Base-by-base conservation (phyloP, 495 filamentous ascomycete genomes). In the Mytilinidion resinicola region DNA sequence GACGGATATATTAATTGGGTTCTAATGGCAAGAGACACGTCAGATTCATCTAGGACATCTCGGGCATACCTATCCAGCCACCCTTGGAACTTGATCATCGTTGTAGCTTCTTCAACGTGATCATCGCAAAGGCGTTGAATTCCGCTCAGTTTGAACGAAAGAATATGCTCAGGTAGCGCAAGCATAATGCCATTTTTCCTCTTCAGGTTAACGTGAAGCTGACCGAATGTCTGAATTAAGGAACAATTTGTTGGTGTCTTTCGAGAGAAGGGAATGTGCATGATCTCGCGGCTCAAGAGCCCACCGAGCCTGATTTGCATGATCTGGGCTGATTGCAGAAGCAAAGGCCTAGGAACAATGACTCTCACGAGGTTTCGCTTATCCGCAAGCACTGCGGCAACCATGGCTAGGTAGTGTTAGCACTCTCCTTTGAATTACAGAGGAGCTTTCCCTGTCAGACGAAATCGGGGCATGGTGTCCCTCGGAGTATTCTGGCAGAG, bases 41-140 rank as follows among this genome's bases (percentile, higher is more conserved):
- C 82, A 7, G 73, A 80, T 55, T 85, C 82, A 60, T 84, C 82
- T 0, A 85, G 63, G 0, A 85, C 68, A 64, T 85, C 82, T 9
- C 80, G 74, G 21, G 35, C 68, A 75, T 30, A 57, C 58, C 0
- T 56, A 15, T 20, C 73, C 67, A 84, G 44, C 80, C 80, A 82
- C 4, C 39, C 47, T 57, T 84, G 78, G 3, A 77, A 67, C 20
- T 59, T 66, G 42, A 76, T 69, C 70, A 82, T 77, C 9, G 58
- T 52, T 3, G 12, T 54, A 0, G 78, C 80, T 53, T 73, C 70
- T 12, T 67, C 51, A 12, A 74, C 19, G 14, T 70, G 62, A 1
- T 56, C 62, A 60, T 79, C 74, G 1, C 70, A 68, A 1, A 81
- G 69, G 19, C 70, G 65, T 61, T 81, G 77, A 20, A 74, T 64